A percentile compares a stretch with the other conserved stretches of the same genome.
phyloP scores from a whole-genome alignment of 441 rosid species.

The Corymbia citriodora region DNA sequence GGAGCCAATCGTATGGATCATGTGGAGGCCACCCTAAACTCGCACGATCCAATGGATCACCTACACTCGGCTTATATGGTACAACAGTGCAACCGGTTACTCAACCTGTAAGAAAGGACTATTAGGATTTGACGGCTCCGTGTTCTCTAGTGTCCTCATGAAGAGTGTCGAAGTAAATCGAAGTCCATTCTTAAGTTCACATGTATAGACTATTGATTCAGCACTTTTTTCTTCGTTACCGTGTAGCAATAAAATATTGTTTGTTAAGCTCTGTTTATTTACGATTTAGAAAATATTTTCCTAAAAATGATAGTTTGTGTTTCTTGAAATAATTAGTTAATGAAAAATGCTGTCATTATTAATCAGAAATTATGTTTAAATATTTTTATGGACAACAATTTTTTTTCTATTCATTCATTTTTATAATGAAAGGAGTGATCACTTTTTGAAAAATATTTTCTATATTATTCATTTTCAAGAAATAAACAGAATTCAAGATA shows the following conservation, averaged over 20 bases:
- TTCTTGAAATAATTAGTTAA: not conserved
- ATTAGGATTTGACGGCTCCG: not conserved
- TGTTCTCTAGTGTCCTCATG: not conserved
- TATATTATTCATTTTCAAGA: fast-evolving
- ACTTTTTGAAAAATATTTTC: not conserved
- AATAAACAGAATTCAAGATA: not conserved
- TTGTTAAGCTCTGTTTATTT: fast-evolving
- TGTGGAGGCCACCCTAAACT: not conserved
- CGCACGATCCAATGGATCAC: not conserved
- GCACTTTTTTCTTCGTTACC: not conserved
- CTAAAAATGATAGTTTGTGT: fast-evolving
- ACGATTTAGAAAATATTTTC: not conserved
- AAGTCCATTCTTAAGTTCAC: not conserved
- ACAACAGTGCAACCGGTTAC: not conserved
- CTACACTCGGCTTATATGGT: not conserved
- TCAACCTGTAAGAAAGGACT: not conserved
- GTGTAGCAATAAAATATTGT: fast-evolving
- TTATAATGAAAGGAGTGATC: fast-evolving
- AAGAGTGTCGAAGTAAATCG: not conserved
- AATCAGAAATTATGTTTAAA: not conserved
- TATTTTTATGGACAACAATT: not conserved
- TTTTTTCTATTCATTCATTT: not conserved
- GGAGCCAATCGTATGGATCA: not conserved
- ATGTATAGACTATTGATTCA: not conserved
- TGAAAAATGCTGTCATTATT: not conserved